Base-by-base conservation (phyloP, 164 flowering plant species). In the Dillenia suffruticosa region DNA sequence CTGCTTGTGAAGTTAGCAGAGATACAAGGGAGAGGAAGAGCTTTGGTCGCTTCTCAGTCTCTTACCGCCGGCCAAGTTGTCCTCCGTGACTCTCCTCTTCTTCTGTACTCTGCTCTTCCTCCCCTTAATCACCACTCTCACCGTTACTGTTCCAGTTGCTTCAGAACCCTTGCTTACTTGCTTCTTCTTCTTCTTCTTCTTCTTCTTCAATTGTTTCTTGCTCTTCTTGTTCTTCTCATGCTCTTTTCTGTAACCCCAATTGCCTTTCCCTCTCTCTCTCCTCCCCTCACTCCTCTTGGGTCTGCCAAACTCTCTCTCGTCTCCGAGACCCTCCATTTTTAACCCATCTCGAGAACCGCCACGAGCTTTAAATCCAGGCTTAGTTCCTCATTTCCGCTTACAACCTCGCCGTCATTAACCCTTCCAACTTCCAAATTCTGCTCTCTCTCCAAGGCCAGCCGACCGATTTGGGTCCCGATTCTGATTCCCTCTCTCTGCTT, bases 1-100 rank as follows among this genome's bases (percentile, higher is more conserved):
- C n/a, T n/a, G 40, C 19, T 56, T 9, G 46, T 74, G 12, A 63
- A 52, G 17, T 49, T 73, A 17, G 67, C 58, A 17, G 82, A 81
- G 69, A 79, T 84, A 19, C 70, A 65, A 47, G 91, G 95, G 0
- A 82, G 74, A 62, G 98, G 98, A 7, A 78, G 94, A 52, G 77
- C 75, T 26, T 46, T 86, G 6, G 73, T 87, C 1, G 72, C 94
- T 15, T 49, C 82, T 7, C 73, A 73, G 59, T 72, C 84, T 2
- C 59, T 93, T 4, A 72, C 54, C 49, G 86, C 74, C 17, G 98
- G 98, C n/a, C 77, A 90, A 68, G 56, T 84, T 45, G 49, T 93
- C 46, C 89, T 93, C 58, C 72, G 64, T 59, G 98, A 93, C 58
- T 82, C 94, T 9, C 92, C 97, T 3, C 73, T 93, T 53, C 84